Percentiles rank a stretch among this genome's conserved stretches.
Evolutionary conservation across 345 rosid genomes (phyloP).

Genomic region (Leavenworthia alabamica): DNA sequence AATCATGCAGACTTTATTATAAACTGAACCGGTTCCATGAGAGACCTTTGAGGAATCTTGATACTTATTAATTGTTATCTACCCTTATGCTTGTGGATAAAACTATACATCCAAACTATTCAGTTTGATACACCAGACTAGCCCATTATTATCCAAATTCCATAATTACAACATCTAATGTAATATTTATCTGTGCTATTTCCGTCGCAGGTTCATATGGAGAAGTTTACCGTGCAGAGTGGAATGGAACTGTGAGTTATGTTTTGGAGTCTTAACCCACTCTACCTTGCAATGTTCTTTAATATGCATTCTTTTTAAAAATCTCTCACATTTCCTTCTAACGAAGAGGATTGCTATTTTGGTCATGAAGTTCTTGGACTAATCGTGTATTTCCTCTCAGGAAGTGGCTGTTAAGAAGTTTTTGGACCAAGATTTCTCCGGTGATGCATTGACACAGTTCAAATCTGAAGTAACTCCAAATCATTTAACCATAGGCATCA

Average conservation of each 20-base stretch:
- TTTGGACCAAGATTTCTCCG: constrained; percentile 84
- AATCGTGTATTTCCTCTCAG: constrained; percentile 40
- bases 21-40: background rate
- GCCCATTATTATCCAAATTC: background rate
- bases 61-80: background rate
- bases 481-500: constrained; percentile 1
- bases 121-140: constrained; percentile 10
- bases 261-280: constrained; percentile 8
- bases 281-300: constrained; percentile 9
- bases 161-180: background rate
- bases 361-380: background rate
- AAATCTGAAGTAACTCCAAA: constrained; percentile 60
- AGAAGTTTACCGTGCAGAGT: constrained; percentile 84
- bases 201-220: constrained; percentile 80
- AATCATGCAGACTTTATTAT: background rate
- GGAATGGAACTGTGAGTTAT: constrained; percentile 93
- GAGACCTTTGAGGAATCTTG: background rate
- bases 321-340: background rate
- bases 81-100: constrained; percentile 3
- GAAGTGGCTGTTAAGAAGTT: constrained; percentile 99
- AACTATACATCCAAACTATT: background rate
- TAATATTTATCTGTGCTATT: background rate
- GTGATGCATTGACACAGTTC: constrained; percentile 85
- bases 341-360: background rate
- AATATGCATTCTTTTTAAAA: constrained; percentile 7